Conservation (phyloP, 75 land plant genomes). For the Selaginella moellendorffii region DNA sequence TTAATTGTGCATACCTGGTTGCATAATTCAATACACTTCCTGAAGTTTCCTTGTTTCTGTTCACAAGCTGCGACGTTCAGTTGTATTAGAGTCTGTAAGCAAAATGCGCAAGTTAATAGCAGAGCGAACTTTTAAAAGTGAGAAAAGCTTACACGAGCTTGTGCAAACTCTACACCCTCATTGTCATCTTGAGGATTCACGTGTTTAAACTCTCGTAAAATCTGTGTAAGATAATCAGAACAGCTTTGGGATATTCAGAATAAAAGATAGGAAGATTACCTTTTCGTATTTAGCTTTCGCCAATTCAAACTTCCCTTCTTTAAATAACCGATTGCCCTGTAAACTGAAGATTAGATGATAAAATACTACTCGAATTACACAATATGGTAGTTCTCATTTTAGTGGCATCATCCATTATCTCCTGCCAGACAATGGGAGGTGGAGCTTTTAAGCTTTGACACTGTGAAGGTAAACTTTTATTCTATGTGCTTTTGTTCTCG, state of each 20-base stretch:
- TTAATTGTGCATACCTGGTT: slow-evolving; percentile 57
- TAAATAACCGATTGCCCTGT: no score
- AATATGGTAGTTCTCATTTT: no score
- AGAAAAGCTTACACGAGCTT: slow-evolving; percentile 57
- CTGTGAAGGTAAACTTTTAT: no score
- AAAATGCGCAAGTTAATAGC: no score
- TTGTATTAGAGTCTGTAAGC: slow-evolving; percentile 52
- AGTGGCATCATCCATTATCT: slow-evolving; percentile 94
- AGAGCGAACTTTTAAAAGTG: no score
- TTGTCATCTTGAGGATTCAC: slow-evolving; percentile 92
- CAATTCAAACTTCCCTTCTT: slow-evolving; percentile 85
- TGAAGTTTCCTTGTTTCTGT: slow-evolving; percentile 60
- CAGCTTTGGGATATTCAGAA: no score
- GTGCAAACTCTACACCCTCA: slow-evolving; percentile 54
- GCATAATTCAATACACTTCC: slow-evolving; percentile 71
- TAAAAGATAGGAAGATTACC: no score
- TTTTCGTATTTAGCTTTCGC: slow-evolving; percentile 93
- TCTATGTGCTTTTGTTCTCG: no score
- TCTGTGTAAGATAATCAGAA: slow-evolving; percentile 37
- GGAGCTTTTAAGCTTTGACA: no score
- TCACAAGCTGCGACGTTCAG: slow-evolving; percentile 92
- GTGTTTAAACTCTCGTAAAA: slow-evolving; percentile 88
- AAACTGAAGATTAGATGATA: no score
- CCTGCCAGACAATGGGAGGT: slow-evolving; percentile 30
- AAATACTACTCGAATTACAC: no score